A percentile compares a stretch with the other conserved stretches of the same genome.
These are phyloP conservation scores for Fusarium subtropicale DNA, from an alignment of 2,329 filamentous ascomycete species.

Conservation along the genomic window DNA sequence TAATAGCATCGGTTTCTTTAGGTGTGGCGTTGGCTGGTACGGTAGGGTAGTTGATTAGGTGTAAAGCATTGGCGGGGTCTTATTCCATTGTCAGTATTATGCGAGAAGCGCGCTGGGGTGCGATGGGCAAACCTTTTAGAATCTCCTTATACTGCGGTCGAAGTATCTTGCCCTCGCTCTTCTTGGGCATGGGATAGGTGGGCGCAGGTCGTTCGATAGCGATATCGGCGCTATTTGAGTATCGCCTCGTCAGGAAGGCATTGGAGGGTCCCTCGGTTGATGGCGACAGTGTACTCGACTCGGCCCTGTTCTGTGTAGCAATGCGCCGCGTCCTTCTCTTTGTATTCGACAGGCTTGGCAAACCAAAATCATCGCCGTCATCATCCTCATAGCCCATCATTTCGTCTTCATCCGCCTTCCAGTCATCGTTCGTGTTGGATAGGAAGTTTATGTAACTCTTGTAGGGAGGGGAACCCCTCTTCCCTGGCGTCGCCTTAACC, in stretches of 20 bases:
- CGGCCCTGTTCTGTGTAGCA: conserved; percentile 56
- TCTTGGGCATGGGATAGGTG: conserved; percentile 88
- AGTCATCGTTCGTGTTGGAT: conserved; percentile 84
- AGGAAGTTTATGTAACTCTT: conserved; percentile 85
- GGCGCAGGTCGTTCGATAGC: conserved; percentile 87
- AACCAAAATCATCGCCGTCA: conserved; percentile 93
- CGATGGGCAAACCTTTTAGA: conserved; percentile 67
- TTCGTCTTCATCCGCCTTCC: conserved; percentile 81
- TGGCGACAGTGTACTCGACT: conserved; percentile 52
- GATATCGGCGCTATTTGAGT: conserved; percentile 92
- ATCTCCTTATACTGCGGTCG: conserved; percentile 99
- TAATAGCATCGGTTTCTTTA: conserved; percentile 88
- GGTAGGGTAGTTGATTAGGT: conserved; percentile 89
- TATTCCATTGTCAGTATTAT: conserved; percentile 29
- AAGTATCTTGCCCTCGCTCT: conserved; percentile 92
- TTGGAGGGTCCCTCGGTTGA: conserved; percentile 53
- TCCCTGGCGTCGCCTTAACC: conserved; percentile 62
- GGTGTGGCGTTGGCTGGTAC: conserved; percentile 77
- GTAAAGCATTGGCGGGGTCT: conserved; percentile 91
- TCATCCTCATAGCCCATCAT: conserved; percentile 85
- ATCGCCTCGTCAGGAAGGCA: conserved; percentile 63
- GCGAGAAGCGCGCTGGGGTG: neutral
- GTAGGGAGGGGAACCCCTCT: conserved; percentile 70
- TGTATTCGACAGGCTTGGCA: conserved; percentile 93
- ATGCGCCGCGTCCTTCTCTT: conserved; percentile 74